Percentiles rank a stretch among this genome's conserved stretches.
Evolutionary conservation across 176 grass and related monocot genomes (phyloP).

Genomic region (Thinopyrum elongatum): DNA sequence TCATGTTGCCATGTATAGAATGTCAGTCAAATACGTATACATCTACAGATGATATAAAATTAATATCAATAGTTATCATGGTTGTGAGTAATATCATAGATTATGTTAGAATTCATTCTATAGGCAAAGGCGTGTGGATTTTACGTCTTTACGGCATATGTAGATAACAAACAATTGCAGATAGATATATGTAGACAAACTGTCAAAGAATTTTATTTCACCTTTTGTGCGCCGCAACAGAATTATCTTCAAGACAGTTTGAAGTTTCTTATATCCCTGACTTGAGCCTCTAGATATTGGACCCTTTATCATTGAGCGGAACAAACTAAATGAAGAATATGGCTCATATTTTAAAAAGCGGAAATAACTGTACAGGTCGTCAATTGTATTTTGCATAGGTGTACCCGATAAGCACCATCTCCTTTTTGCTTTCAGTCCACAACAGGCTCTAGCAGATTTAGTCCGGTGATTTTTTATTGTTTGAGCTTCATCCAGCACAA

Average conservation of each 20-base stretch:
- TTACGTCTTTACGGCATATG: neutral
- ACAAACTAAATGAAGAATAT: constrained; percentile 53
- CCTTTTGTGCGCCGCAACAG: constrained; percentile 92
- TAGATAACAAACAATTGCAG: neutral
- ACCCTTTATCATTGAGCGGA: constrained; percentile 50
- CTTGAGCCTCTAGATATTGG: constrained; percentile 64
- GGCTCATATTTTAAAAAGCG: constrained; percentile 91
- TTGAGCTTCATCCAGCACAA: constrained; percentile 96
- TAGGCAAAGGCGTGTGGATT: neutral
- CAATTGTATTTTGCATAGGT: constrained; percentile 89
- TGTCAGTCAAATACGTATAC: neutral
- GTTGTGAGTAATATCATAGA: neutral
- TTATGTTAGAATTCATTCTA: neutral
- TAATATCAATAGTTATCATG: neutral
- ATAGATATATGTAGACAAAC: constrained; percentile 6
- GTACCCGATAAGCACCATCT: constrained; percentile 98
- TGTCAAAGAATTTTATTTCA: constrained; percentile 19
- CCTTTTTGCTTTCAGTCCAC: constrained; percentile 67
- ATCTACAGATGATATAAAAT: neutral
- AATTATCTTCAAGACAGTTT: constrained; percentile 77
- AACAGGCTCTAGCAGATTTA: constrained; percentile 75
- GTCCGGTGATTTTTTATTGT: constrained; percentile 91
- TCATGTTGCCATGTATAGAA: neutral
- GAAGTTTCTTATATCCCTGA: constrained; percentile 84
- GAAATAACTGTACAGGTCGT: constrained; percentile 97